phyloP scores from a whole-genome alignment of 108 stramenopile genomes.

The Cyclostephanos invisitatus region DNA sequence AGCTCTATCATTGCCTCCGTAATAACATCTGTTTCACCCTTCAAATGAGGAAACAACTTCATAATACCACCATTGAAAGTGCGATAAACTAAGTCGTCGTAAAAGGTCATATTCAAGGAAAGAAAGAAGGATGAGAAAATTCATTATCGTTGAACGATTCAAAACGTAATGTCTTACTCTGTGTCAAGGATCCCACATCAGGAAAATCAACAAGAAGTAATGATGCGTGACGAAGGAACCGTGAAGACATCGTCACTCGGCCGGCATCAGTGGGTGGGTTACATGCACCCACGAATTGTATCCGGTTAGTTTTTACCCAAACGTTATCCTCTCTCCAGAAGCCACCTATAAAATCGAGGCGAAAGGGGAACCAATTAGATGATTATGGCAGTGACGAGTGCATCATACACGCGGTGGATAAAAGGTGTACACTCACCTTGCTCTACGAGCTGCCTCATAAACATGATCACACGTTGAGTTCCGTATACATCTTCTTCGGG shows the following conservation, averaged over 20 bases:
- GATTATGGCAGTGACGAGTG: not conserved
- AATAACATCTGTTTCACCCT: constrained; percentile 87
- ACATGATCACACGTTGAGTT: constrained; percentile 95
- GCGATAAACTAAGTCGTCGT: constrained; percentile 73
- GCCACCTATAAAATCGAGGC: constrained; percentile 42
- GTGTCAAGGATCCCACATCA: constrained; percentile 83
- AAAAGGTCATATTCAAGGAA: not conserved
- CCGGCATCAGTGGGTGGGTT: constrained; percentile 99
- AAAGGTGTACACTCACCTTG: constrained; percentile 58
- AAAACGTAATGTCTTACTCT: constrained; percentile 15
- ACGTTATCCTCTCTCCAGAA: constrained; percentile 95
- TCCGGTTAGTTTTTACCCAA: constrained; percentile 92
- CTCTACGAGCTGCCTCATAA: constrained; percentile 97
- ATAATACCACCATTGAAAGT: constrained; percentile 96
- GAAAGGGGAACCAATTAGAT: not conserved
- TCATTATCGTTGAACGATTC: not conserved
- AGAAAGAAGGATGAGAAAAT: not conserved
- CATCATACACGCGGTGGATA: not conserved
- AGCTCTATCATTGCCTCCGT: constrained; percentile 98
- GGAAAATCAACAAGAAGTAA: constrained; percentile 98
- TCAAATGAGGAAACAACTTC: constrained; percentile 92
- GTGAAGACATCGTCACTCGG: constrained; percentile 84
- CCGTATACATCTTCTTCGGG: constrained; percentile 96
- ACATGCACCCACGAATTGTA: constrained; percentile 98
- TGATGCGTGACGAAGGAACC: constrained; percentile 96